Percentiles rank a stretch among this genome's conserved stretches.
Evolutionary conservation across 23 red algal genomes (phyloP).

Genomic region (Gracilaria gracilis): DNA sequence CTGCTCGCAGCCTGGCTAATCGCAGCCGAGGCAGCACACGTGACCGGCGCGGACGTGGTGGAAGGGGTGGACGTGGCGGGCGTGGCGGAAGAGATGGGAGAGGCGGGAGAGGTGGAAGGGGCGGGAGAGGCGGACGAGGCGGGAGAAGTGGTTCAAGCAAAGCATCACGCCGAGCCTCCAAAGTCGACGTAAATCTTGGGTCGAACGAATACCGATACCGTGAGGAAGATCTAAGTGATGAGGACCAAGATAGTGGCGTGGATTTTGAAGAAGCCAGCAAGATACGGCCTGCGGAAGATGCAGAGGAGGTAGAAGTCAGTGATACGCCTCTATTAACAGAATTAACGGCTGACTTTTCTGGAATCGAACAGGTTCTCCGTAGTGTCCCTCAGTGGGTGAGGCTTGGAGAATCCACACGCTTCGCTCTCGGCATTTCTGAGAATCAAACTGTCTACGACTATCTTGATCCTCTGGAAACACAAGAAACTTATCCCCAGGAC

Average conservation of each 20-base stretch:
- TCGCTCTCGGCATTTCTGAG: constrained; percentile 25
- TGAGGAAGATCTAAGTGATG: background rate
- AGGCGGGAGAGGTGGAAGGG: no score
- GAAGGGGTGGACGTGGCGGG: constrained; percentile 2
- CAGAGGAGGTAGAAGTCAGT: background rate
- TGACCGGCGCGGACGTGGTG: background rate
- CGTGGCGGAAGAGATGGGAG: background rate
- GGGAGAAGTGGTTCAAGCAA: constrained; percentile 6
- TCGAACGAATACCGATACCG: constrained; percentile 30
- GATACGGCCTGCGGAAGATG: background rate
- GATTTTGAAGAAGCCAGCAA: constrained; percentile 35
- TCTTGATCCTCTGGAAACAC: constrained; percentile 5
- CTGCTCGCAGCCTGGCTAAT: background rate
- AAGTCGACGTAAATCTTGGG: background rate
- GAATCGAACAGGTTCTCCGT: constrained; percentile 6
- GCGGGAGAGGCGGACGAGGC: background rate
- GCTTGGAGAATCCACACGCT: constrained; percentile 24
- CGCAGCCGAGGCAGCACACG: background rate
- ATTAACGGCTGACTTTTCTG: constrained; percentile 28
- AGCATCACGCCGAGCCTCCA: background rate
- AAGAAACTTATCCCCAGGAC: background rate
- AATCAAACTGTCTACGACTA: constrained; percentile 16
- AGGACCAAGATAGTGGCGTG: constrained; percentile 8
- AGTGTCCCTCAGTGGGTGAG: constrained; percentile 25
- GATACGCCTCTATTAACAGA: constrained; percentile 11